Evolutionary conservation across 2,329 filamentous ascomycete species (phyloP), one percentile per base, ranked within the genome.

Genomic region (Neonectria hederae): DNA sequence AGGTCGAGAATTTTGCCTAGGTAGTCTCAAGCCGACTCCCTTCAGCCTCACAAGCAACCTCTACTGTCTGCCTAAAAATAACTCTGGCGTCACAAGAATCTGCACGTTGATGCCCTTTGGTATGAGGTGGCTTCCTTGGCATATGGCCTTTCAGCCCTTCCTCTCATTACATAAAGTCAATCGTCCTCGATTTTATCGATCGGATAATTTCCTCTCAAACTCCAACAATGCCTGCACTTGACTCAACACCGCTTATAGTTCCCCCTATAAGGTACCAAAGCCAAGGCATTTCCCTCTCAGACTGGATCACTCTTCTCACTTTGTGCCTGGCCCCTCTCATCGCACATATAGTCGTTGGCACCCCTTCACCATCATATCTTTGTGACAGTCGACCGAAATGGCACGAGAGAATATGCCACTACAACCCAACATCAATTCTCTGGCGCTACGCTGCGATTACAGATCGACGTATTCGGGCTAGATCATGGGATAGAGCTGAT

Each of bases 341-440:
- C 10, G 66, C 65, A 24, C 65, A 68, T 5, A 10, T 68, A 5
- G 53, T 67, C 4, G 52, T 56, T 9, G 65, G 66, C 11, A 51
- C 57, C 2, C 65, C 66, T 24, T 53, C 42, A 7, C 57, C 61
- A 5, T 42, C 61, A 1, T 62, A 48, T 17, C 57, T 67, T 7
- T 30, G 43, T 1, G 1, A 45, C 4, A 56, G 58, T 8, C 57
- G 62, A 19, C 66, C 66, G 0, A 14, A 45, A n/a, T 68, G 61
- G 62, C 65, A 67, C 10, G 65, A 67, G 7, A 32, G 54, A 2
- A 8, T 68, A 2, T 68, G 66, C 1, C 66, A 65, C 7, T 68
- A 67, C 2, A 68, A 67, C 2, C 66, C 66, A 5, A 67, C 66
- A 1, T 68, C 65, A 1, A 67, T 68, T 2, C 32, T 68, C 0